phyloP scores from a whole-genome alignment of 2,329 filamentous ascomycete genomes.

The Botrytis pseudocinerea region DNA sequence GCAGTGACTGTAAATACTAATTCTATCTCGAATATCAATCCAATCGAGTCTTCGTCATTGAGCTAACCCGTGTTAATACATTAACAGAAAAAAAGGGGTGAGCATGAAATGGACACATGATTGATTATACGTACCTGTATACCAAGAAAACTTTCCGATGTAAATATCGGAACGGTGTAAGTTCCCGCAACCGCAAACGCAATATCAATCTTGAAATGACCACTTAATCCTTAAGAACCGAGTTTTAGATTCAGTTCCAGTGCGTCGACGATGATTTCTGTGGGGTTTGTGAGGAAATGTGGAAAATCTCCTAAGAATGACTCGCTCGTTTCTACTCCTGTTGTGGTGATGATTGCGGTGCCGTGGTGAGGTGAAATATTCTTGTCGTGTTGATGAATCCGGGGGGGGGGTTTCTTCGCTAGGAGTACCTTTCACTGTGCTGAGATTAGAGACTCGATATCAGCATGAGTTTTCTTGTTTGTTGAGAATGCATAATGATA shows the following conservation, averaged over 20 bases:
- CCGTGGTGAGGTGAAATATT: constrained; percentile 19
- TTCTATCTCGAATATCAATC: constrained; percentile 24
- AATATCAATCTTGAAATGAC: constrained; percentile 28
- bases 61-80: neutral
- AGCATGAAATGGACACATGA: neutral
- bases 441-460: neutral
- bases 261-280: constrained; percentile 22
- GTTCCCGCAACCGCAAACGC: constrained; percentile 23
- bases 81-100: no score
- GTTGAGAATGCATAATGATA: neutral
- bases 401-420: no score
- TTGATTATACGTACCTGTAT: neutral
- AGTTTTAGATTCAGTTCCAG: constrained; percentile 24
- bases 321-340: neutral
- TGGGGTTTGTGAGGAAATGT: constrained; percentile 7
- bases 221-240: constrained; percentile 23
- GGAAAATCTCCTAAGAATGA: neutral
- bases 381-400: constrained; percentile 3
- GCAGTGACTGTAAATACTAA: constrained; percentile 18
- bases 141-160: constrained; percentile 20
- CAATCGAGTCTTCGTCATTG: constrained; percentile 15
- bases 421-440: neutral
- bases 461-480: neutral
- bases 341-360: constrained; percentile 8
- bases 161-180: constrained; percentile 25